Percentiles rank a stretch among this genome's conserved stretches.
phyloP scores from a whole-genome alignment of 345 rosid genomes.

The Gossypium sturtianum region DNA sequence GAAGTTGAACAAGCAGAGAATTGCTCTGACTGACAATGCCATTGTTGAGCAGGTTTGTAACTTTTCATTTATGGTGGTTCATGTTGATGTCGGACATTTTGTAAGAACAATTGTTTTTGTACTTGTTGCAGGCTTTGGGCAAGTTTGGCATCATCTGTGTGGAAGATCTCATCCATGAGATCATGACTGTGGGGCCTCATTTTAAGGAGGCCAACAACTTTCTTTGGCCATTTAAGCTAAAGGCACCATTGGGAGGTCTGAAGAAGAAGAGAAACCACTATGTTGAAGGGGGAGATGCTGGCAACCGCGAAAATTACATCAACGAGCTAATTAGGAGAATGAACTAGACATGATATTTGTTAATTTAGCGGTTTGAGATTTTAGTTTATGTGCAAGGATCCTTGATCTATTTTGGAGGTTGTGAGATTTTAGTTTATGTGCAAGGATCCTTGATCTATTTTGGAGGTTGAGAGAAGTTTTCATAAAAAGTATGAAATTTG shows the following conservation, averaged over 20 bases:
- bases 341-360: slow-evolving; percentile 38
- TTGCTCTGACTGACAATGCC: slow-evolving; percentile 71
- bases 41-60: slow-evolving; percentile 63
- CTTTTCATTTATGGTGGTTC: not conserved
- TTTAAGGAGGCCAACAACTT: slow-evolving; percentile 90
- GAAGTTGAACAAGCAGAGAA: slow-evolving; percentile 73
- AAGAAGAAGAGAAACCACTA: slow-evolving; percentile 94
- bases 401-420: not conserved
- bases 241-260: slow-evolving; percentile 81
- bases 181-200: slow-evolving; percentile 84
- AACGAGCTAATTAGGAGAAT: slow-evolving; percentile 78
- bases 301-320: slow-evolving; percentile 69
- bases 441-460: not conserved
- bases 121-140: slow-evolving; percentile 46
- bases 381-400: not conserved
- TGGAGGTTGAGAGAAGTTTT: not conserved
- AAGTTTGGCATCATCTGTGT: slow-evolving; percentile 62
- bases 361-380: not conserved
- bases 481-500: not conserved
- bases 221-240: slow-evolving; percentile 92
- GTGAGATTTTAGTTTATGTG: not conserved
- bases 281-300: slow-evolving; percentile 95
- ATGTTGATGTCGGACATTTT: not conserved
- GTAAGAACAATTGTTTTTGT: not conserved
- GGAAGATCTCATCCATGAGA: slow-evolving; percentile 87